Percentiles rank a stretch among this genome's conserved stretches.
Conservation (phyloP, 345 rosid genomes). For the Gossypium turneri region DNA sequence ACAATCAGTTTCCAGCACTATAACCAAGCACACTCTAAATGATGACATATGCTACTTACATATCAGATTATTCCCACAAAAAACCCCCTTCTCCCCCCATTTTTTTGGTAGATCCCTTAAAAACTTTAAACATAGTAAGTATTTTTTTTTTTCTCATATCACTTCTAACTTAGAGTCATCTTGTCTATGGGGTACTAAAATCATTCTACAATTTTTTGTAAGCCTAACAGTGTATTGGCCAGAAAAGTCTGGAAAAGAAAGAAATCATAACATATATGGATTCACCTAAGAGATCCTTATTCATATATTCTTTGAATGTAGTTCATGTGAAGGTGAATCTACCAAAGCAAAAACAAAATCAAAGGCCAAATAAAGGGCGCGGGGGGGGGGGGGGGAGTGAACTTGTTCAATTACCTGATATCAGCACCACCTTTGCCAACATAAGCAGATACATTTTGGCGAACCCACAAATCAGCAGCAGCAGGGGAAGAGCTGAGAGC, state of each 20-base stretch:
- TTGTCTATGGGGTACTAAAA: neutral
- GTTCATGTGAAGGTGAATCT: neutral
- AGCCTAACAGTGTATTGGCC: neutral
- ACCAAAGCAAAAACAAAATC: slow-evolving; percentile 1
- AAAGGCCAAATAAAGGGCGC: neutral
- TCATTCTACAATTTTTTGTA: neutral
- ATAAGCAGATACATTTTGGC: slow-evolving; percentile 72
- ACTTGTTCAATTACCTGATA: slow-evolving; percentile 46
- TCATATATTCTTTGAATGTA: neutral
- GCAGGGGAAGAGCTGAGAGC: slow-evolving; percentile 45
- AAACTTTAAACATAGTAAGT: neutral
- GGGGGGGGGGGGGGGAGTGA: too few relatives aligned
- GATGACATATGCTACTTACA: neutral
- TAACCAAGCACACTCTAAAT: neutral
- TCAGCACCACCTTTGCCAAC: slow-evolving; percentile 74
- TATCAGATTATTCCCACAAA: neutral
- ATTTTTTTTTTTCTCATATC: neutral
- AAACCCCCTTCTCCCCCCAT: neutral
- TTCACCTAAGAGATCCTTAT: neutral
- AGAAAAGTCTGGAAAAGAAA: neutral
- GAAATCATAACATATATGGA: neutral
- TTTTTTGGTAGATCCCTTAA: neutral
- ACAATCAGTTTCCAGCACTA: neutral
- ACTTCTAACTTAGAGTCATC: neutral
- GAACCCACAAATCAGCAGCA: slow-evolving; percentile 73